Base-by-base conservation (phyloP, 352 stramenopile genomes). In the Thraustotheca clavata region DNA sequence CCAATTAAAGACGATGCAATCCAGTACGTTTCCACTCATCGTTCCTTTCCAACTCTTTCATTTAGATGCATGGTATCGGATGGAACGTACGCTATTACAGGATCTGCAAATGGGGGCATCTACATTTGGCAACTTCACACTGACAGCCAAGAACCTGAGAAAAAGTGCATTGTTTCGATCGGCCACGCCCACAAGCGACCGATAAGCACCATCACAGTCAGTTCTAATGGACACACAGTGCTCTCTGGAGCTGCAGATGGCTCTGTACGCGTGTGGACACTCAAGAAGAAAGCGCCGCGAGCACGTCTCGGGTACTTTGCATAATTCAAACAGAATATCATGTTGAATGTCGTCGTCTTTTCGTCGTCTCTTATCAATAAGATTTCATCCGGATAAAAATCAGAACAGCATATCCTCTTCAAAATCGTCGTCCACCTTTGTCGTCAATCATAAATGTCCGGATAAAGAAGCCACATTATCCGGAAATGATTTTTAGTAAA, bases 1-100 rank as follows among this genome's bases (percentile, higher is more conserved):
- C 68, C 68, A 36, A n/a, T n/a, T n/a, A n/a, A n/a, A n/a, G 74
- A 75, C 6, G 48, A 75, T 29, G 83, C 79, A 2, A 68, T 88
- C 14, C 69, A 78, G 83, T 91, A 75, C 38, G 74, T 67, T n/a
- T 24, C 18, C 16, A 7, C 6, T 20, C 27, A 35, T 52, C 31
- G 31, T 27, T 33, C 29, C 0, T 48, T 4, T 60, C 11, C 22
- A 11, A 14, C 14, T 50, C 29, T 36, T 7, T 36, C 14, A 6
- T 72, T 18, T 49, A 89, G 82, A 20, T 86, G 80, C 41, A 86
- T 91, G 35, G 80, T 87, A 26, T 89, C 77, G 20, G 79, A 91
- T 55, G 83, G 83, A 4, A 74, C 76, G 36, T 89, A 83, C 38
- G 83, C 80, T 1, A 74, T 91, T 3, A 82, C 80, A 4, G 79